These are phyloP conservation scores for Emmonsiellopsis sp. DNA, from an alignment of 2,329 filamentous ascomycete genomes.

Conservation along the genomic window DNA sequence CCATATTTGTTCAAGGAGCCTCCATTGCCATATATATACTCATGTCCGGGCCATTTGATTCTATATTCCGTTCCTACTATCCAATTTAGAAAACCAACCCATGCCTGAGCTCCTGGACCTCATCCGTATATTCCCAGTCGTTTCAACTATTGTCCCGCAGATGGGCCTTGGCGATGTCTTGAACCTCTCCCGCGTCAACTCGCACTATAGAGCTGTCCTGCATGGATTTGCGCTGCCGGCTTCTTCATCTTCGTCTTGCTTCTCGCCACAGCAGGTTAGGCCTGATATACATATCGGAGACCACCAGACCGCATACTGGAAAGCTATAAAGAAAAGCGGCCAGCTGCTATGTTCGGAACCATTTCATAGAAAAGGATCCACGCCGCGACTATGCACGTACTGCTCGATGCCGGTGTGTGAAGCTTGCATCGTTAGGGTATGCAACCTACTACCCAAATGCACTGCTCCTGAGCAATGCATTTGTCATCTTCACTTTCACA, in stretches of 20 bases:
- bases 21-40: neutral
- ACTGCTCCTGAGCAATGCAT: too few species aligned
- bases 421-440: slow-evolving; percentile 19
- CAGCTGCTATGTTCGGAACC: slow-evolving; percentile 17
- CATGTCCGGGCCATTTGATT: neutral
- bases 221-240: slow-evolving; percentile 18
- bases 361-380: slow-evolving; percentile 17
- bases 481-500: too few species aligned
- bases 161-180: slow-evolving; percentile 20
- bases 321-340: slow-evolving; percentile 16
- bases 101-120: slow-evolving; percentile 15
- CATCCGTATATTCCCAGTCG: slow-evolving; percentile 20
- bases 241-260: neutral
- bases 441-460: neutral
- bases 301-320: slow-evolving; percentile 21
- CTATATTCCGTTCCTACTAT: neutral
- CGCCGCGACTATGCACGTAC: slow-evolving; percentile 15
- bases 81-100: neutral
- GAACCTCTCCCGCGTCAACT: slow-evolving; percentile 17
- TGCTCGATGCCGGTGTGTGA: slow-evolving; percentile 23
- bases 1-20: neutral
- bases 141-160: slow-evolving; percentile 14
- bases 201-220: slow-evolving; percentile 16
- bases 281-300: slow-evolving; percentile 17
- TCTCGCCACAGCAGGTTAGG: slow-evolving; percentile 4